Percentiles rank a stretch among this genome's conserved stretches.
These are phyloP conservation scores for Carex scoparia DNA, from an alignment of 176 grass and related monocot species.

Conservation along the genomic window DNA sequence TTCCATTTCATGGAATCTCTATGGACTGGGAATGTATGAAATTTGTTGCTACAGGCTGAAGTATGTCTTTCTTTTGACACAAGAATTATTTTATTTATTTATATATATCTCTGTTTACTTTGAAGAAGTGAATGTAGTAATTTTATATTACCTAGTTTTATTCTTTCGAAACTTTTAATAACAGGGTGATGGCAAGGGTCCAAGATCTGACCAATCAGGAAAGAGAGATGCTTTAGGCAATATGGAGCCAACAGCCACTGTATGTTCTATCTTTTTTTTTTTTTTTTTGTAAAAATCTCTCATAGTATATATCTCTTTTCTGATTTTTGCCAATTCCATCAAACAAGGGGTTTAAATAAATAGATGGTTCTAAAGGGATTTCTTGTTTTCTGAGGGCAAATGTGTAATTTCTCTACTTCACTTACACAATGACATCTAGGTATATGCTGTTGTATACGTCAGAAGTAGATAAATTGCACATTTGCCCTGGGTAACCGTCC, in stretches of 20 bases:
- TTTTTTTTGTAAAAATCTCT: not conserved
- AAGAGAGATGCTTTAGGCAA: constrained; percentile 47
- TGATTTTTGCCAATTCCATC: not conserved
- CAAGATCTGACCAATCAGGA: constrained; percentile 43
- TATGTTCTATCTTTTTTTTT: constrained; percentile 27
- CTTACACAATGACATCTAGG: too few species aligned
- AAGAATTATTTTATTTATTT: not conserved
- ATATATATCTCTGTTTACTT: not conserved
- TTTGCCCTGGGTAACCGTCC: too few species aligned
- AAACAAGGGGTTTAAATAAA: not conserved
- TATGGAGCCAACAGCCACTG: constrained; percentile 39
- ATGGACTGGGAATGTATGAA: not conserved
- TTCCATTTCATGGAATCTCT: constrained; percentile 10
- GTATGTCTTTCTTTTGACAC: constrained; percentile 7
- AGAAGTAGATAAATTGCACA: too few species aligned
- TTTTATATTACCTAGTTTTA: not conserved
- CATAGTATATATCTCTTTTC: not conserved
- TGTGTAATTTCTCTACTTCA: too few species aligned
- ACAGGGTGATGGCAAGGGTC: constrained; percentile 62
- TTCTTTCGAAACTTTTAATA: constrained; percentile 5
- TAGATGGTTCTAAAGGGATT: not conserved
- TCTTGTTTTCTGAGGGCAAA: not conserved
- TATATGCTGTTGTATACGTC: too few species aligned
- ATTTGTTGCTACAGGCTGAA: constrained; percentile 25
- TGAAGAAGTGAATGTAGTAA: not conserved